Evolutionary conservation across 257 asterid genomes (phyloP).

Genomic region (Nicotiana attenuata): DNA sequence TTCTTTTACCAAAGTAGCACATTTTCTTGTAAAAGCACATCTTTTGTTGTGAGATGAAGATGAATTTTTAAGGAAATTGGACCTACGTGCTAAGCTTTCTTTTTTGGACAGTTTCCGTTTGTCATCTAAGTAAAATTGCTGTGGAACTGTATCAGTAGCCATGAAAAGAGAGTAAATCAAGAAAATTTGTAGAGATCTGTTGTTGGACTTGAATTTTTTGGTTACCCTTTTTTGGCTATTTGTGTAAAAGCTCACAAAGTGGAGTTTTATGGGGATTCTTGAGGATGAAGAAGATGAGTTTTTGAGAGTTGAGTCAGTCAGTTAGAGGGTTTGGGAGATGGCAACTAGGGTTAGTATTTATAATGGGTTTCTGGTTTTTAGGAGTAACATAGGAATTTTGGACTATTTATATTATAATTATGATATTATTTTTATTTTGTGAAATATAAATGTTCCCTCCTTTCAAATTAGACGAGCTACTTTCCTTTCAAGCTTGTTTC

Average conservation of each 20-base stretch:
- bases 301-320: constrained; percentile 17
- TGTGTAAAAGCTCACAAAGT: neutral
- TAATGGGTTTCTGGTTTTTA: constrained; percentile 15
- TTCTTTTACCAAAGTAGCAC: constrained; percentile 71
- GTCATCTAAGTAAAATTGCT: constrained; percentile 30
- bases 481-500: too few species aligned
- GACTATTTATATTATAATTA: too few species aligned
- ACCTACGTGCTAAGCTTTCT: constrained; percentile 19
- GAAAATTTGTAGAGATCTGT: neutral
- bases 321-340: neutral
- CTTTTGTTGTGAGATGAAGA: constrained; percentile 26
- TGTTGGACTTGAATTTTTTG: neutral
- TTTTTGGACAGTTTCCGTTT: constrained; percentile 36
- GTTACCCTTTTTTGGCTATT: neutral
- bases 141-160: neutral
- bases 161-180: neutral
- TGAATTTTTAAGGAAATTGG: constrained; percentile 20
- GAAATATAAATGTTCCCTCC: too few species aligned
- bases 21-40: constrained; percentile 70
- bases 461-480: too few species aligned
- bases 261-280: neutral
- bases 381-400: neutral
- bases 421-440: too few species aligned
- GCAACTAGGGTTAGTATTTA: constrained; percentile 37
- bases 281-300: neutral